These are phyloP conservation scores for Aspergillus carbonarius DNA, from an alignment of 2,329 filamentous ascomycete species.

Conservation along the genomic window DNA sequence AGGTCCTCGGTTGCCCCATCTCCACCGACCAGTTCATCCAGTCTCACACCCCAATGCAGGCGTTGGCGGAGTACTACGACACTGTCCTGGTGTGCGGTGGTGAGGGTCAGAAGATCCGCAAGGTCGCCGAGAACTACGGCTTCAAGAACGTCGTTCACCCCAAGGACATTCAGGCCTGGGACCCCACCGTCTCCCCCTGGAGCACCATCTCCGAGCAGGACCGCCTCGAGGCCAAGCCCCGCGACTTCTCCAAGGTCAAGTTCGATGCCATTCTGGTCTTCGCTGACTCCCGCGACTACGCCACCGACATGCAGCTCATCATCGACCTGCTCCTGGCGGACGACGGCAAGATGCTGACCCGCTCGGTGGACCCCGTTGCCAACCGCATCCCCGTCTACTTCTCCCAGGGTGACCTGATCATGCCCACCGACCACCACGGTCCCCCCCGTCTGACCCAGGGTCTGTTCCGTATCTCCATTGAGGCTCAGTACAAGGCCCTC, in stretches of 20 bases:
- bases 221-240: slow-evolving; percentile 64
- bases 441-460: slow-evolving; percentile 69
- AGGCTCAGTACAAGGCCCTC: slow-evolving; percentile 64
- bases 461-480: slow-evolving; percentile 71
- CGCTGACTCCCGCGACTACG: slow-evolving; percentile 71
- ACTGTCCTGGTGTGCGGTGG: slow-evolving; percentile 74
- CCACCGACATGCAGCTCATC: slow-evolving; percentile 74
- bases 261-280: slow-evolving; percentile 75
- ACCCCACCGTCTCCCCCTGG: slow-evolving; percentile 68
- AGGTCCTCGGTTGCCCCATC: slow-evolving; percentile 65
- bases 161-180: slow-evolving; percentile 71
- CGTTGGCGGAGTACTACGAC: slow-evolving; percentile 72
- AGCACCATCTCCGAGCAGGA: slow-evolving; percentile 67
- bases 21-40: slow-evolving; percentile 74
- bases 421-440: slow-evolving; percentile 63
- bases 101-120: slow-evolving; percentile 71
- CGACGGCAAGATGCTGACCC: slow-evolving; percentile 65
- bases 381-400: slow-evolving; percentile 74
- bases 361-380: slow-evolving; percentile 63
- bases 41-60: slow-evolving; percentile 74
- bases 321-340: slow-evolving; percentile 69
- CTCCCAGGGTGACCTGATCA: slow-evolving; percentile 64
- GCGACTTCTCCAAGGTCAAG: slow-evolving; percentile 69
- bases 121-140: slow-evolving; percentile 70
- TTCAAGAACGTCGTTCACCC: slow-evolving; percentile 72